Conservation (phyloP, 345 rosid species). For the Kandelia obovata region DNA sequence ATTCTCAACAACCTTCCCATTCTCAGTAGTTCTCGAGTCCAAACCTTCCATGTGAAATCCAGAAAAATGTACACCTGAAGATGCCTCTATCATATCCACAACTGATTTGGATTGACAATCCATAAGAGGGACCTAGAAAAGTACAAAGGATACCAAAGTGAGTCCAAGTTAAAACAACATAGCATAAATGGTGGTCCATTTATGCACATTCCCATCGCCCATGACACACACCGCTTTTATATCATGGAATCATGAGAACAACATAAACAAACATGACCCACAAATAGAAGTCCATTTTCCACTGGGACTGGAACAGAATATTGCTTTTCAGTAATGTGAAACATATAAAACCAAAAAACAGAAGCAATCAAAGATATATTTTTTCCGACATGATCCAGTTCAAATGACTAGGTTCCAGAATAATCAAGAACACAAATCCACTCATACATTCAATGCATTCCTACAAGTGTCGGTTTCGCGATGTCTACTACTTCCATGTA, state of each 20-base stretch:
- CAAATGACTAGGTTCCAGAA: not conserved
- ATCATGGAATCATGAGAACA: no score
- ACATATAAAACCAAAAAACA: not conserved
- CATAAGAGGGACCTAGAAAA: conserved; percentile 36
- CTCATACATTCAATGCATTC: not conserved
- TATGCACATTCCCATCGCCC: no score
- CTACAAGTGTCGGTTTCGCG: not conserved
- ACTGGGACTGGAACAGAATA: not conserved
- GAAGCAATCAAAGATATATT: not conserved
- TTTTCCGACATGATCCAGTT: not conserved
- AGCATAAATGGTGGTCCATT: not conserved
- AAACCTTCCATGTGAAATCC: conserved; percentile 79
- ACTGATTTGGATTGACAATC: conserved; percentile 62
- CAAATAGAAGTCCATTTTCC: no score
- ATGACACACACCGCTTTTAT: no score
- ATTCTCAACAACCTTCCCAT: conserved; percentile 17
- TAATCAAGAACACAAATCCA: not conserved
- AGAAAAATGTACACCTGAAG: conserved; percentile 81
- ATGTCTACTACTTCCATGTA: not conserved
- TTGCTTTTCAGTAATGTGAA: conserved; percentile 1
- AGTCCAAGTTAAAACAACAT: not conserved
- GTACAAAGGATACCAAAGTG: conserved; percentile 6
- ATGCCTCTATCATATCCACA: conserved; percentile 83
- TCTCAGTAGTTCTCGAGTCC: conserved; percentile 31
- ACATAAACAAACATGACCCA: no score